These are phyloP conservation scores for Saccharum spontaneum DNA, from an alignment of 176 grass and related monocot genomes.

Conservation along the genomic window DNA sequence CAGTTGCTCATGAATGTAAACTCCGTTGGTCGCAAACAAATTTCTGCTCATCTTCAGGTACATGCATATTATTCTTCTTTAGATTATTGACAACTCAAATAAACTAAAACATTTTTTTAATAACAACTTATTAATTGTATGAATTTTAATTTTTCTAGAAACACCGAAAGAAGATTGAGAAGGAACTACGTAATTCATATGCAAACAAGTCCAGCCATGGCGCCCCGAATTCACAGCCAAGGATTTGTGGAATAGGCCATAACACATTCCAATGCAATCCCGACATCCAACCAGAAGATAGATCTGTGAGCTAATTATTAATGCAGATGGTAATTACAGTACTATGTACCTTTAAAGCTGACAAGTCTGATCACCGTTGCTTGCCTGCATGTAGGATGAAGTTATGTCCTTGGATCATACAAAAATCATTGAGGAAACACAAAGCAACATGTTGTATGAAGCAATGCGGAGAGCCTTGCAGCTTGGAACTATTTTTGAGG, in stretches of 20 bases:
- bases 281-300: background rate
- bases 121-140: background rate
- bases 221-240: background rate
- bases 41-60: constrained; percentile 41
- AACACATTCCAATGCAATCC: background rate
- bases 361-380: background rate
- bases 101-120: background rate
- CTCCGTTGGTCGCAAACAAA: constrained; percentile 15
- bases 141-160: background rate
- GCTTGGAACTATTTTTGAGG: background rate
- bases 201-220: background rate
- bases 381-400: background rate
- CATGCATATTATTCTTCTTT: background rate
- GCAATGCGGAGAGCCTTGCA: constrained; percentile 31
- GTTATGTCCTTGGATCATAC: background rate
- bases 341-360: background rate
- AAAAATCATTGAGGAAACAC: background rate
- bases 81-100: background rate
- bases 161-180: constrained; percentile 20
- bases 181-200: background rate
- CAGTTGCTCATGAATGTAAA: constrained; percentile 27
- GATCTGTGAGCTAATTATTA: constrained; percentile 8
- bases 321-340: background rate
- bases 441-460: background rate
- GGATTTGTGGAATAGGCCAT: background rate